A percentile compares a stretch with the other conserved stretches of the same genome.
These are phyloP conservation scores for Lippia alba DNA, from an alignment of 305 asterid species.

Conservation along the genomic window DNA sequence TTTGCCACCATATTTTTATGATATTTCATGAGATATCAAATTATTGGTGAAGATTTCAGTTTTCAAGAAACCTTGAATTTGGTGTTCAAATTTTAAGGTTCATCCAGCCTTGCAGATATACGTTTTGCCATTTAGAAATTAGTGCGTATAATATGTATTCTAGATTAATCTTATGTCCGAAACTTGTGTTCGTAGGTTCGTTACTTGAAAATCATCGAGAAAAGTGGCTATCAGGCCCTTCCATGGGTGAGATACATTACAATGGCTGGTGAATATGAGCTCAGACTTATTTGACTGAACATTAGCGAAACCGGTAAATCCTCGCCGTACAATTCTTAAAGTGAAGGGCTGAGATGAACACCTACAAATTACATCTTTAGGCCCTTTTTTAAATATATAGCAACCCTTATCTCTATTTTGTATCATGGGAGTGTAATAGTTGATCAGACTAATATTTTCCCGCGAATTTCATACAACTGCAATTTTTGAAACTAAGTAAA, in stretches of 20 bases:
- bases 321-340: conserved; percentile 16
- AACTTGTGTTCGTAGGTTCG: conserved; percentile 52
- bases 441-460: conserved; percentile 26
- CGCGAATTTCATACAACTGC: conserved; percentile 34
- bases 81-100: too few relatives aligned
- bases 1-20: too few relatives aligned
- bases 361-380: conserved; percentile 15
- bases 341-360: conserved; percentile 6
- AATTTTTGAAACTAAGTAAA: conserved; percentile 31
- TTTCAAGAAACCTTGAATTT: too few relatives aligned
- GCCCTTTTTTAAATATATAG: conserved; percentile 22
- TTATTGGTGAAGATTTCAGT: too few relatives aligned
- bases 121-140: too few relatives aligned
- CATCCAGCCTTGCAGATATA: too few relatives aligned
- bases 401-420: conserved; percentile 25
- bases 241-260: conserved; percentile 78
- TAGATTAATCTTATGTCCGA: background rate
- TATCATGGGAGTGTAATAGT: conserved; percentile 37
- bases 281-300: conserved; percentile 50
- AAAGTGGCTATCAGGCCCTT: conserved; percentile 72
- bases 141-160: too few relatives aligned
- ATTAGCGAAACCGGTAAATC: background rate
- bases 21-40: too few relatives aligned
- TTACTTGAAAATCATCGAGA: conserved; percentile 68
- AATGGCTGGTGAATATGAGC: conserved; percentile 71